Evolutionary conservation across 2,329 filamentous ascomycete species (phyloP), one percentile per base, ranked within the genome.

Genomic region (Nothophaeocryptopus gaeumannii): DNA sequence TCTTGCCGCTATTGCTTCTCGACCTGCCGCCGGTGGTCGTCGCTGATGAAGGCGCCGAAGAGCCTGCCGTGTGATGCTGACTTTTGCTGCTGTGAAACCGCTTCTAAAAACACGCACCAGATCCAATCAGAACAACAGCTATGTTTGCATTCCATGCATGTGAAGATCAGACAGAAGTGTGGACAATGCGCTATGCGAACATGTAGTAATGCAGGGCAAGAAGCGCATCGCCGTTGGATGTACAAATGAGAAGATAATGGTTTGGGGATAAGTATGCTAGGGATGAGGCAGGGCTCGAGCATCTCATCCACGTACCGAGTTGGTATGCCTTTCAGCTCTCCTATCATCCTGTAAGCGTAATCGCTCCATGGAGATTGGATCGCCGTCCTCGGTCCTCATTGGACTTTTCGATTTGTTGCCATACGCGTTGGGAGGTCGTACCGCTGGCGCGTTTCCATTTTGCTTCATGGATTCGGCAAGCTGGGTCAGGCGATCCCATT

Each of bases 401-500:
- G 72, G 69, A 39, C 47, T 55, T 48, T 56, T 57, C 20, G 53
- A 45, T 39, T 68, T 68, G 40, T 65, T 64, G 54, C 69, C 67
- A 50, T 70, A 76, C 29, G 61, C 58, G 49, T 56, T 58, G 35
- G 58, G 54, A 41, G 60, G 58, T 50, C 56, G 56, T 31, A 58
- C 56, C 44, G 60, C 55, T 38, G 59, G 54, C 32, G 59, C 51
- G 41, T 63, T 56, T 39, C 61, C 61, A 43, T 63, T 63, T 40
- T 58, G 51, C 50, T 67, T 67, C 62, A 64, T 65, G 5, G 51
- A 53, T 32, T 87, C 84, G 34, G 91, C 91, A 68, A 89, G 84
- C 59, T 93, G 86, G 42, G 84, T 80, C 36, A 99, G 79, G 55
- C 85, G 84, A 47, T 92, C 89, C 93, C 93, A 99, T 67, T 92